phyloP scores from a whole-genome alignment of 2,329 filamentous ascomycete species.

The Paraphoma sp. region DNA sequence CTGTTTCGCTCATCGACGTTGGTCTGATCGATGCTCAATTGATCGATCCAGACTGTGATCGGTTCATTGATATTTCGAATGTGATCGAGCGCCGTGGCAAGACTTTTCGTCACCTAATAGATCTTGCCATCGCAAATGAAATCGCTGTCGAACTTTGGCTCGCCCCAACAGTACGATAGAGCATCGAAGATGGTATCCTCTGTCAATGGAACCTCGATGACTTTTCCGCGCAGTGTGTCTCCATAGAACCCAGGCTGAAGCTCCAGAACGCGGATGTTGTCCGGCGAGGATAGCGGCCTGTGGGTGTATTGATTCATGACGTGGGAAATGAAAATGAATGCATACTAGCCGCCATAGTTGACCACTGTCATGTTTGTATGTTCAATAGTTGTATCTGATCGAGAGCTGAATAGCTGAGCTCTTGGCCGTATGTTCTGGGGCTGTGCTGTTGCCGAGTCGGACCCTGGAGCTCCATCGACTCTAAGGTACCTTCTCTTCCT shows the following conservation, averaged over 20 bases:
- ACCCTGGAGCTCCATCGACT: too few species aligned
- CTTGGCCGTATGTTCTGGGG: too few species aligned
- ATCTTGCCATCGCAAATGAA: background rate
- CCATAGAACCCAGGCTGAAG: background rate
- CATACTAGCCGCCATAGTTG: too few species aligned
- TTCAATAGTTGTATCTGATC: too few species aligned
- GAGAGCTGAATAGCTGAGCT: too few species aligned
- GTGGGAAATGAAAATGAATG: background rate
- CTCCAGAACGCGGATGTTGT: background rate
- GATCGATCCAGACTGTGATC: constrained; percentile 15
- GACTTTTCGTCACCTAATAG: background rate
- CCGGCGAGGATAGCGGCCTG: background rate
- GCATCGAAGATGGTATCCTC: background rate
- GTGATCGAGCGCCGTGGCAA: background rate
- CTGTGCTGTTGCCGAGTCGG: too few species aligned
- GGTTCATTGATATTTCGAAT: background rate
- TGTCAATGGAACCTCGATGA: background rate
- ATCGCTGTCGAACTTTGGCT: background rate
- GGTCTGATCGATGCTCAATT: constrained; percentile 17
- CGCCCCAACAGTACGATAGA: background rate
- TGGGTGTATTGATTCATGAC: background rate
- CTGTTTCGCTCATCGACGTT: constrained; percentile 3
- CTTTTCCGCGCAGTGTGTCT: too few species aligned
- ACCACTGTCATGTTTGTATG: too few species aligned
- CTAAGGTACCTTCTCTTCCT: too few species aligned